Conservation (phyloP, 1,284 basidiomycete species). For the Exobasidium rhododendri region DNA sequence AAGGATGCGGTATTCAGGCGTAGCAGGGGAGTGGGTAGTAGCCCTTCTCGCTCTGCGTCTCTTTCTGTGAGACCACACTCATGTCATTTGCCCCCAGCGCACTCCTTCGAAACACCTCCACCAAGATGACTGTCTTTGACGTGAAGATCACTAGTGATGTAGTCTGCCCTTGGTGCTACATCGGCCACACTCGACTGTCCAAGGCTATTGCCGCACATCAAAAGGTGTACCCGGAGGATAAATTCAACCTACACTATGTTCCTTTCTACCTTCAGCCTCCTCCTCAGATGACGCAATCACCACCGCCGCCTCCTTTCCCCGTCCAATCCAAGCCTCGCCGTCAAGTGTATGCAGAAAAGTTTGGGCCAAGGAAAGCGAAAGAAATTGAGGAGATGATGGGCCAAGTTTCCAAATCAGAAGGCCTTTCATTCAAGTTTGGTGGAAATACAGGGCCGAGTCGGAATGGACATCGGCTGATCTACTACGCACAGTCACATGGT, state of each 20-base stretch:
- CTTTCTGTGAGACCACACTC: too few species aligned
- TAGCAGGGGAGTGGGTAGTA: too few species aligned
- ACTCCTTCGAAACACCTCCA: neutral
- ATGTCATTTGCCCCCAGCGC: neutral
- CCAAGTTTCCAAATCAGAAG: neutral
- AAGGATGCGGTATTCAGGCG: too few species aligned
- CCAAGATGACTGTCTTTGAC: neutral
- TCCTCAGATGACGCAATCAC: neutral
- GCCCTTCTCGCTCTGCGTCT: too few species aligned
- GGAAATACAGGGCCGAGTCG: constrained; percentile 3
- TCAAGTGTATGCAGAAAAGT: constrained; percentile 7
- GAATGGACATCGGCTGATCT: constrained; percentile 3
- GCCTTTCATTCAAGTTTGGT: constrained; percentile 1
- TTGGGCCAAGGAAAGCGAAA: neutral
- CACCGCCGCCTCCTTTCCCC: neutral
- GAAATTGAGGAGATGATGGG: constrained; percentile 2
- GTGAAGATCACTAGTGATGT: constrained; percentile 1
- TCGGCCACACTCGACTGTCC: neutral
- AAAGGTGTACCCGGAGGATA: neutral
- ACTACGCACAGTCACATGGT: neutral
- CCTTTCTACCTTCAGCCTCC: constrained; percentile 5
- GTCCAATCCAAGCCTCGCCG: neutral
- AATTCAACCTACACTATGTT: neutral
- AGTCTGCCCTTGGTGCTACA: constrained; percentile 2
- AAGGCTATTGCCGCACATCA: constrained; percentile 6